Conservation (phyloP, 305 asterid genomes). For the Fraxinus paxiana region DNA sequence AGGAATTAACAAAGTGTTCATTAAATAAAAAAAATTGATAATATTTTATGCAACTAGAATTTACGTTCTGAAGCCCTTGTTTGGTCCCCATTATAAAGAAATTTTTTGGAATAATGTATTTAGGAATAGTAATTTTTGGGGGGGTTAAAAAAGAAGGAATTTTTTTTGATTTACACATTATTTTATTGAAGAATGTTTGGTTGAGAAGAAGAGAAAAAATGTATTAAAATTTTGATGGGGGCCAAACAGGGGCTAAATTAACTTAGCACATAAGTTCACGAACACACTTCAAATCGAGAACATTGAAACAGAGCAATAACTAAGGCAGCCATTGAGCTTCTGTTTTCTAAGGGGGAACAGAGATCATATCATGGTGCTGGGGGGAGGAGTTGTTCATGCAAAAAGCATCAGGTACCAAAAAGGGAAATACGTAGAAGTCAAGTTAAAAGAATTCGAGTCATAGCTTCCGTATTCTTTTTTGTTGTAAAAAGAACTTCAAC, state of each 20-base stretch:
- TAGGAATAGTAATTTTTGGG: not conserved
- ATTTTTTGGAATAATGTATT: not conserved
- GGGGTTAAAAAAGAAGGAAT: not conserved
- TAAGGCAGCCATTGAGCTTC: not conserved
- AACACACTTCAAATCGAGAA: not conserved
- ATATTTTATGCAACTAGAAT: not conserved
- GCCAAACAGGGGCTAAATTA: not conserved
- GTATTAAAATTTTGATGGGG: not conserved
- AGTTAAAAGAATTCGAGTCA: not conserved
- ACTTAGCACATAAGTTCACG: not conserved
- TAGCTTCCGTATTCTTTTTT: not conserved
- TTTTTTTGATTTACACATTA: not conserved
- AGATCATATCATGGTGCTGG: not conserved
- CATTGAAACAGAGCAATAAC: not conserved
- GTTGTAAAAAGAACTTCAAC: not conserved
- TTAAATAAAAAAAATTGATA: not conserved
- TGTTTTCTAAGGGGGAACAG: not conserved
- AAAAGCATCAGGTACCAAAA: not conserved
- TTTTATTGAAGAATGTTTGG: not conserved
- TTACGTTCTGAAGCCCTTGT: not conserved
- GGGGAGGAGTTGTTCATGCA: not conserved
- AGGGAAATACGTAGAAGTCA: not conserved
- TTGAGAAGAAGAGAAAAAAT: not conserved
- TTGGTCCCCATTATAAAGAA: not conserved
- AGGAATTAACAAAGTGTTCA: slow-evolving; percentile 3